These are phyloP conservation scores for Gynochthodes officinalis DNA, from an alignment of 257 asterid genomes.

Conservation along the genomic window DNA sequence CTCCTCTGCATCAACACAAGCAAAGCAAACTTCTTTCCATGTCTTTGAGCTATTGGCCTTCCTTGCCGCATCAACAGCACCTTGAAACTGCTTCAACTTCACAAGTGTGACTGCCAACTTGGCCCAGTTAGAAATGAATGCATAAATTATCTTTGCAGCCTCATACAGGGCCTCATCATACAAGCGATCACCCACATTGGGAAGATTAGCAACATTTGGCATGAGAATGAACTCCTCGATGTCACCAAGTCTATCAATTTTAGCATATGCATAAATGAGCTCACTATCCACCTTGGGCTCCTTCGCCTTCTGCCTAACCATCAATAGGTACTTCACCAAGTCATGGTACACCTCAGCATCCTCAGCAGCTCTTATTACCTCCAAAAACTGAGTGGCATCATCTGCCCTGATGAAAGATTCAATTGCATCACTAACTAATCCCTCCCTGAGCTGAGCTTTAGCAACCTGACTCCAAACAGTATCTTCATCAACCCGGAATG, in stretches of 20 bases:
- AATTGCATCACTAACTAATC: constrained; percentile 95
- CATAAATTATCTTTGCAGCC: constrained; percentile 95
- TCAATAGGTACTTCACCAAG: constrained; percentile 89
- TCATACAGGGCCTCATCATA: constrained; percentile 91
- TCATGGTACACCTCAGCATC: constrained; percentile 90
- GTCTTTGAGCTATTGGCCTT: constrained; percentile 98
- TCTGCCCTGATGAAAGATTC: constrained; percentile 98
- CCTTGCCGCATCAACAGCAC: constrained; percentile 99
- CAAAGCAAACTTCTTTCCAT: constrained; percentile 99
- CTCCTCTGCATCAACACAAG: constrained; percentile 99
- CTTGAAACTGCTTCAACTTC: constrained; percentile 90
- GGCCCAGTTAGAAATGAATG: constrained; percentile 96
- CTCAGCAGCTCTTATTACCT: constrained; percentile 85
- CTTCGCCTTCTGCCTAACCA: constrained; percentile 96
- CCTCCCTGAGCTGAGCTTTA: constrained; percentile 96
- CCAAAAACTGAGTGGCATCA: constrained; percentile 83
- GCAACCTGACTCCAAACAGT: constrained; percentile 99
- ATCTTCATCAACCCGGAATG: constrained; percentile 98
- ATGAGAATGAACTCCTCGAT: constrained; percentile 94
- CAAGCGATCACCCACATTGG: constrained; percentile 97
- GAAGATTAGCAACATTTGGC: constrained; percentile 99
- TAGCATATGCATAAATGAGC: constrained; percentile 96
- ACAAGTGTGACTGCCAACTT: constrained; percentile 89
- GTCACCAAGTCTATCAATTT: constrained; percentile 90
- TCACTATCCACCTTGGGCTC: constrained; percentile 99